Base-by-base conservation (phyloP, 2,329 filamentous ascomycete species). In the Huntiella savannae region DNA sequence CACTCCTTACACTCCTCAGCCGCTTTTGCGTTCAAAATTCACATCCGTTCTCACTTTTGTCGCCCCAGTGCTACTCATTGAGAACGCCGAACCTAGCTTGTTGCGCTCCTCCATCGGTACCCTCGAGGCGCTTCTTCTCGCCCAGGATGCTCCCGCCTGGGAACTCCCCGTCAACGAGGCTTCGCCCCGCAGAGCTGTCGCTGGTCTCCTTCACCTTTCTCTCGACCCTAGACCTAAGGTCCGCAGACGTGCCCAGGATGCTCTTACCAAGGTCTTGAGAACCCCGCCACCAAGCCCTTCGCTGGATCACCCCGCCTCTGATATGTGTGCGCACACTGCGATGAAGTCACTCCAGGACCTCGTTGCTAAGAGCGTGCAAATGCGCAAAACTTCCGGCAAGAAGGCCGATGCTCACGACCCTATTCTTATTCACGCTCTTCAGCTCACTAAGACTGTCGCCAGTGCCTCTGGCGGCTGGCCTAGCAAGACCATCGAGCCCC, bases 301-400 rank as follows among this genome's bases (percentile, higher is more conserved):
- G 3, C 64, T 95, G 50, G 91, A 98, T 54, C 91, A 98, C 58
- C 91, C 91, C 1, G 91, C 86, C 19, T 82, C 88, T 40, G 87
- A 94, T 58, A 88, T 96, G 77, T 96, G 88, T 63, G 91, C 91
- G 13, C 84, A 94, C 61, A 87, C 82, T 19, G 84, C 85, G 16
- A 70, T 95, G 63, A 77, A 77, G 61, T 86, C 79, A 59, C 66
- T 96, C 52, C 74, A 77, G 54, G 79, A 87, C 51, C 70, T 92
- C 45, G 77, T 82, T 2, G 63, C 66, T 22, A 79, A 79, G 51
- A 70, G 76, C 12, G 63, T 62, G 11, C 61, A 68, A 52, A 73
- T 77, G 51, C 76, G 72, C 53, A 88, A 83, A 63, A 59, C 58
- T 50, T 61, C 63, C 53, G 32, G 40, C 5, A 79, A 81, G 58